Conservation (phyloP, 1,139 yeast species). For the Taphrina communis region DNA sequence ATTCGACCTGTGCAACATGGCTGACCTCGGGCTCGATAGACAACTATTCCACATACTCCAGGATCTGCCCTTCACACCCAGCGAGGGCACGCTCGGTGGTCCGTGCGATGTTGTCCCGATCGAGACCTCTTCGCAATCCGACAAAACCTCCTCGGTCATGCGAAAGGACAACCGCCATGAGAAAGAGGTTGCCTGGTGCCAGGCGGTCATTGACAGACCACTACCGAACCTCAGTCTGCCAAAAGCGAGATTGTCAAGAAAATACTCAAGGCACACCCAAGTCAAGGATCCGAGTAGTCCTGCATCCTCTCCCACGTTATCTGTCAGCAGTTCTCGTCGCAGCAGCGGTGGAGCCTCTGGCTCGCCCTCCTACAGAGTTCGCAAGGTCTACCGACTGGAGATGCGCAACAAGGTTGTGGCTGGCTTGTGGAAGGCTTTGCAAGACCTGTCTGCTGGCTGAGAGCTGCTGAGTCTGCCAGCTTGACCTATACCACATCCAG, state of each 20-base stretch:
- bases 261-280: not conserved
- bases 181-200: constrained; percentile 14
- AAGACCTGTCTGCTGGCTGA: constrained; percentile 12
- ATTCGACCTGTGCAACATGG: not conserved
- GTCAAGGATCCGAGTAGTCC: not conserved
- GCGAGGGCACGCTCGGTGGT: not conserved
- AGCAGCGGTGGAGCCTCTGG: constrained; percentile 4
- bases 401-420: constrained; percentile 18
- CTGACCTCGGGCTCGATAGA: not conserved
- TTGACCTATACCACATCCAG: too few species aligned
- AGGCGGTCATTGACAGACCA: constrained; percentile 8
- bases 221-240: constrained; percentile 11
- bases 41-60: constrained; percentile 2
- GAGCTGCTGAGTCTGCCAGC: too few species aligned
- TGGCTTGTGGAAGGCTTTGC: constrained; percentile 14
- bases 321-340: constrained; percentile 1
- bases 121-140: not conserved
- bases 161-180: not conserved
- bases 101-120: not conserved
- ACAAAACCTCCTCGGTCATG: not conserved
- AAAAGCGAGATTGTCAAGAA: not conserved
- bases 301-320: not conserved
- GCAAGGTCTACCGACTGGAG: constrained; percentile 18
- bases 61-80: constrained; percentile 1
- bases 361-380: not conserved